phyloP scores from a whole-genome alignment of 371 early-diverging fungal species.

The Saksenaea vasiformis region DNA sequence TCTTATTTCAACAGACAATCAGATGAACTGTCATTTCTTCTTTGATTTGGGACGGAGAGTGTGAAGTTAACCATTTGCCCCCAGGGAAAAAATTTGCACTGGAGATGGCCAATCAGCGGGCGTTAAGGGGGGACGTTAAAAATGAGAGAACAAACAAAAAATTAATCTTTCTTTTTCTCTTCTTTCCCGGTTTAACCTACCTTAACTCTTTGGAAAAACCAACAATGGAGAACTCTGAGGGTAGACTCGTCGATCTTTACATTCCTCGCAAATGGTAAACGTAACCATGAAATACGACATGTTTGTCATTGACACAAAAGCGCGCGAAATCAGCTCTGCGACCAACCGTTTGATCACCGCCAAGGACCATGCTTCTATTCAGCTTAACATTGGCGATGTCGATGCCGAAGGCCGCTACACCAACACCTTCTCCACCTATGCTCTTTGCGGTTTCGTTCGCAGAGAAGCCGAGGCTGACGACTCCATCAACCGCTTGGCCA shows the following conservation, averaged over 20 bases:
- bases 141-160: slow-evolving; percentile 8
- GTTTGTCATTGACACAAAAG: neutral
- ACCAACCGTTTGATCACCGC: slow-evolving; percentile 57
- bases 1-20: no score
- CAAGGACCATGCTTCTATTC: slow-evolving; percentile 98
- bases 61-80: no score
- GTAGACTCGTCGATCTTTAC: slow-evolving; percentile 87
- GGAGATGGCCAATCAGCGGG: neutral
- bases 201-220: slow-evolving; percentile 25
- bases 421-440: slow-evolving; percentile 85
- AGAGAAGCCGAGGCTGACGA: slow-evolving; percentile 93
- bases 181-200: slow-evolving; percentile 14
- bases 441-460: slow-evolving; percentile 94
- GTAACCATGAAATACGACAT: neutral
- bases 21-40: no score
- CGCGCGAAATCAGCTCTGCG: slow-evolving; percentile 44
- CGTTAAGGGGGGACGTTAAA: neutral
- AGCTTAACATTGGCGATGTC: slow-evolving; percentile 96
- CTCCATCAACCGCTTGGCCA: slow-evolving; percentile 95
- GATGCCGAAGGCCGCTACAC: slow-evolving; percentile 84
- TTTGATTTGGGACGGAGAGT: neutral
- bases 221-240: slow-evolving; percentile 72
- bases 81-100: neutral
- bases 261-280: slow-evolving; percentile 94
- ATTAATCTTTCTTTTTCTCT: slow-evolving; percentile 10